Evolutionary conservation across 2,329 filamentous ascomycete genomes (phyloP).

Genomic region (Cladosporium sp.): DNA sequence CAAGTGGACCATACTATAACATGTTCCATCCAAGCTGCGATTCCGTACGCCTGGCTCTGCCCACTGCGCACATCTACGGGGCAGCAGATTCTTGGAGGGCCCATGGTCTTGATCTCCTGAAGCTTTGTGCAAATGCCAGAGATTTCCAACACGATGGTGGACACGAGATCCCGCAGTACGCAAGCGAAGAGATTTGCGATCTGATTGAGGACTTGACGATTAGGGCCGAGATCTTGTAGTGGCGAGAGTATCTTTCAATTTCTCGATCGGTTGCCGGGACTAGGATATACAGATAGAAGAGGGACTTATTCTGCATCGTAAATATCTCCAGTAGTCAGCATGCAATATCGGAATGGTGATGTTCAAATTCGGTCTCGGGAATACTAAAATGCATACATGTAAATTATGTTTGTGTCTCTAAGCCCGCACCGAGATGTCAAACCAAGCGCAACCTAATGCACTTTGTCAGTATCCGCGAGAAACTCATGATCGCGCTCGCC

Average conservation of each 20-base stretch:
- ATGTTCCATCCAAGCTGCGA: not conserved
- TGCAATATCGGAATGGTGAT: not conserved
- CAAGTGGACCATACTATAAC: not conserved
- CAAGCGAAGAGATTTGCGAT: not conserved
- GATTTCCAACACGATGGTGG: not conserved
- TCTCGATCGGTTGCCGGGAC: not conserved
- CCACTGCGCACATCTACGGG: not conserved
- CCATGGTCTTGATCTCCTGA: not conserved
- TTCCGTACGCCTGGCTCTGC: not conserved
- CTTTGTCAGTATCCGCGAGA: not conserved
- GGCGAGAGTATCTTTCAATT: not conserved
- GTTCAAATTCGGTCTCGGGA: not conserved
- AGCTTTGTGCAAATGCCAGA: conserved; percentile 1
- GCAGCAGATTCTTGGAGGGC: not conserved
- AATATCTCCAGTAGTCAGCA: not conserved
- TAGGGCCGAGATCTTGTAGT: not conserved
- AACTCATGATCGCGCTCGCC: not conserved
- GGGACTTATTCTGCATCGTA: not conserved
- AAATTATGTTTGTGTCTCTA: too few species aligned
- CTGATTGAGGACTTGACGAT: not conserved
- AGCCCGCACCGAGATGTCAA: not conserved
- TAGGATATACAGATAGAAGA: too few species aligned
- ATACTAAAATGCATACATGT: too few species aligned
- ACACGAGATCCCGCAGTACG: not conserved
- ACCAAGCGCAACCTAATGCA: not conserved